These are phyloP conservation scores for Exophiala spinifera DNA, from an alignment of 2,329 filamentous ascomycete genomes.

Conservation along the genomic window DNA sequence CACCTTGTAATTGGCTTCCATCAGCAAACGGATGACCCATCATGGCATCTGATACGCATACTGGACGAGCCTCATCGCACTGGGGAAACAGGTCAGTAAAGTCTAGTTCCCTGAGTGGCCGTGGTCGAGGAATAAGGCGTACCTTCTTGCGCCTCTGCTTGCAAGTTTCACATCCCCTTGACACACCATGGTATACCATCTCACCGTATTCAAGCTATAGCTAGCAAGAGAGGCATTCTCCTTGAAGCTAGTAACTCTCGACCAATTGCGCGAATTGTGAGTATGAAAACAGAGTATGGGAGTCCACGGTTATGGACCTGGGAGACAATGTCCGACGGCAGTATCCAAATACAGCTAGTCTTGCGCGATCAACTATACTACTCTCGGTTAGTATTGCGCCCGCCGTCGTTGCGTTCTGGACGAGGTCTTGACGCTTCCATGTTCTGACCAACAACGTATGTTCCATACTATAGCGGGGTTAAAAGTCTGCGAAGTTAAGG, in stretches of 20 bases:
- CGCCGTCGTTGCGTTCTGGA: neutral
- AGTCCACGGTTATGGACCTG: neutral
- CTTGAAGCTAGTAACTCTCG: neutral
- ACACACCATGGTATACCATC: constrained; percentile 8
- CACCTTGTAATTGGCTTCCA: neutral
- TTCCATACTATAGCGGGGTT: neutral
- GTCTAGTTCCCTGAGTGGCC: too few relatives aligned
- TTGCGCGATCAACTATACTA: neutral
- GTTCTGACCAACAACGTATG: neutral
- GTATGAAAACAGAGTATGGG: neutral
- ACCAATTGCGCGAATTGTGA: neutral
- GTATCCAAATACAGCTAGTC: neutral
- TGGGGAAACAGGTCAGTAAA: neutral
- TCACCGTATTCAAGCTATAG: neutral
- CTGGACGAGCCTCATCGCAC: constrained; percentile 1
- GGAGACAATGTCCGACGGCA: neutral
- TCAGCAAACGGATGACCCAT: neutral
- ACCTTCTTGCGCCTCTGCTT: constrained; percentile 6
- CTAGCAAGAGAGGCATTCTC: neutral
- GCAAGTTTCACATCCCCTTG: constrained; percentile 2
- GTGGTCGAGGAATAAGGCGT: neutral
- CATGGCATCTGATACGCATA: neutral
- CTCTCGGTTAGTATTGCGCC: neutral
- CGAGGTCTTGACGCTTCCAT: neutral
- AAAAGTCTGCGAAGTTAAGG: neutral